Percentiles rank a stretch among this genome's conserved stretches.
Conservation (phyloP, 192 early-diverging fungal genomes). For the Ambispora gerdemannii region DNA sequence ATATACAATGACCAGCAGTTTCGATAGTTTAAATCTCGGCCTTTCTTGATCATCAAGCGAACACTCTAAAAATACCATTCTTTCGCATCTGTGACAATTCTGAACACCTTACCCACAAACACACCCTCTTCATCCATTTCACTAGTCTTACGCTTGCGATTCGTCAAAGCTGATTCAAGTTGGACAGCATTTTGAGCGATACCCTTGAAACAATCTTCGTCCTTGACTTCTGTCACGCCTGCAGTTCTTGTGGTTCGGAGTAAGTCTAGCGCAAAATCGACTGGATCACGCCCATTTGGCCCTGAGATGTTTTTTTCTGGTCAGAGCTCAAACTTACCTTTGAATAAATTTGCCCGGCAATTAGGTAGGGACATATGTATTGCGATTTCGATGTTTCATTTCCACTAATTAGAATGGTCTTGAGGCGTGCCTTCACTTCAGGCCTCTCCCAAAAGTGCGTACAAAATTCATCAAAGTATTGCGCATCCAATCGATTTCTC, state of each 20-base stretch:
- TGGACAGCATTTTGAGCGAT: conserved; percentile 29
- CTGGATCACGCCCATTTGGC: background rate
- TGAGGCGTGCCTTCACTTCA: no score
- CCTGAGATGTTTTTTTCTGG: conserved; percentile 11
- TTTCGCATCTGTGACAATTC: conserved; percentile 33
- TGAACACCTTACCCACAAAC: conserved; percentile 34
- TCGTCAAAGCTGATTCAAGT: conserved; percentile 33
- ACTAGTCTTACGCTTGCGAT: background rate
- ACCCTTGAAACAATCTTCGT: background rate
- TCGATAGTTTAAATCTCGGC: conserved; percentile 10
- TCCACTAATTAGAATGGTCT: background rate
- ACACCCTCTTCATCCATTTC: conserved; percentile 5
- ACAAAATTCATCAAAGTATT: no score
- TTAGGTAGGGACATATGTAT: background rate
- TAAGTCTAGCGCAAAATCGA: background rate
- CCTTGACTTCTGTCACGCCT: conserved; percentile 9
- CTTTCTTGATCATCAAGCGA: conserved; percentile 3
- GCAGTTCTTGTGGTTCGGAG: background rate
- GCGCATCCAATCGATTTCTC: background rate
- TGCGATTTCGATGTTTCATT: conserved; percentile 13
- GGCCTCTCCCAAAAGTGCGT: no score
- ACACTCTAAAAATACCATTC: conserved; percentile 32
- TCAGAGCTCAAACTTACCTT: background rate
- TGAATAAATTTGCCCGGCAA: conserved; percentile 1
- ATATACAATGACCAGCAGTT: background rate